Base-by-base conservation (phyloP, 1,139 yeast species). In the Protomyces inouyei region DNA sequence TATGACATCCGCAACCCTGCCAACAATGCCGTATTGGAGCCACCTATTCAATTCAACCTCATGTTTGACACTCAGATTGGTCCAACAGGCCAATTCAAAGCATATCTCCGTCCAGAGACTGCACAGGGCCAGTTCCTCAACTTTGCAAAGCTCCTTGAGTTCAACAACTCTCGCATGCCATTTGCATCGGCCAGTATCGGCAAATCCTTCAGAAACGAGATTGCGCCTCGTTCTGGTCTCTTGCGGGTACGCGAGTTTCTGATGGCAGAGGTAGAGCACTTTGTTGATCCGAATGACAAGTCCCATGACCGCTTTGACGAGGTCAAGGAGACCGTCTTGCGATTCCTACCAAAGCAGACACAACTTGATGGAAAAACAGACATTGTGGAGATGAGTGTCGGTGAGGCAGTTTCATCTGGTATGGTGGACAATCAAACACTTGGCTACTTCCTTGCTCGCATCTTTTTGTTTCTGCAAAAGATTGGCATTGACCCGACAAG, bases 61-160 rank as follows among this genome's bases (percentile, higher is more conserved):
- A 95, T 95, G 98, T 95, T 95, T 75, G 98, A 92, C 77, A 95
- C 99, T 66, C 97, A 97, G 66, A 95, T 95, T 76, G 99, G 99
- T 64, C 98, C 99, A 68, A 88, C 97, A 66, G 98, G 98, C 73
- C 91, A 87, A 75, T 80, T 92, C 77, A 91, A 88, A 81, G 98
- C 98, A 71, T 95, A 83, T 78, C 80, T 95, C 75, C 86, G 99
- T 78, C 99, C 99, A 66, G 99, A 95, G 80, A 95, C 99, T 68
- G 99, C 99, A 36, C 99, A 95, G 81, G 98, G 99, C 73, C 98
- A 95, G 79, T 95, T 95, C 78, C 82, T 95, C 74, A 95, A 95
- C 82, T 95, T 95, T 78, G 83, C 84, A 79, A 93, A 93, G 79
- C 83, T 95, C 73, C 84, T 91, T 73, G 98, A 95, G 73, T 88